Base-by-base conservation (phyloP, 306 rosid species). In the Lablab purpureus region DNA sequence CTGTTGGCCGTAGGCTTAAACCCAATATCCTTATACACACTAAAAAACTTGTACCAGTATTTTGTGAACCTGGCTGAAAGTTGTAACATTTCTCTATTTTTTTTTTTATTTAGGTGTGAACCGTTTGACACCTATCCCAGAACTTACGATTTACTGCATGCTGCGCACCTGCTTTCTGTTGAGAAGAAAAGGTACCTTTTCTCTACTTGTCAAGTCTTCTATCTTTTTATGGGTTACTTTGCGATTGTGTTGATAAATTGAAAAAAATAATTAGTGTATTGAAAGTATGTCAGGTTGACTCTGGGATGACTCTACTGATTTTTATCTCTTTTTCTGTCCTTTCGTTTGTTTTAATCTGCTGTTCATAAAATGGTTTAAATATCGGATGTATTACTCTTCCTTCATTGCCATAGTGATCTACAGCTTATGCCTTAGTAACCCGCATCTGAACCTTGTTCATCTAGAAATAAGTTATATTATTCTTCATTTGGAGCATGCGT, bases 61-160 rank as follows among this genome's bases (percentile, higher is more conserved):
- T 71, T 78, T 81, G 70, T 36, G 40, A 67, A 72, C 75, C 43
- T 67, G 49, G 76, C 52, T 41, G 69, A 27, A 9, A 41, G 67
- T 72, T 41, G 21, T 64, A 40, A 71, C 50, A 80, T 47, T 71
- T 73, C 67, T 74, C 49, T 50, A 6, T 55, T 65, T 58, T 25
- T 75, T 37, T 60, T 83, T 52, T 71, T 21, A 45, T 40, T 78
- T 80, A 94, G 97, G 99, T 95, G 99, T 55, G 99, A 95, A 71
- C 92, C 99, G 68, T 95, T 95, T 79, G 99, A 95, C 85, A 89
- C 99, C 15, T 94, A 94, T 71, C 98, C 98, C 12, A 89, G 98
- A 84, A 94, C 98, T 18, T 94, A 92, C 43, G 98, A 94, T 86
- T 80, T 94, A 45, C 80, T 94, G 84, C 97, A 94, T 82, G 98